These are phyloP conservation scores for Sistotremastrum suecicum DNA, from an alignment of 768 basidiomycete genomes.

Conservation along the genomic window DNA sequence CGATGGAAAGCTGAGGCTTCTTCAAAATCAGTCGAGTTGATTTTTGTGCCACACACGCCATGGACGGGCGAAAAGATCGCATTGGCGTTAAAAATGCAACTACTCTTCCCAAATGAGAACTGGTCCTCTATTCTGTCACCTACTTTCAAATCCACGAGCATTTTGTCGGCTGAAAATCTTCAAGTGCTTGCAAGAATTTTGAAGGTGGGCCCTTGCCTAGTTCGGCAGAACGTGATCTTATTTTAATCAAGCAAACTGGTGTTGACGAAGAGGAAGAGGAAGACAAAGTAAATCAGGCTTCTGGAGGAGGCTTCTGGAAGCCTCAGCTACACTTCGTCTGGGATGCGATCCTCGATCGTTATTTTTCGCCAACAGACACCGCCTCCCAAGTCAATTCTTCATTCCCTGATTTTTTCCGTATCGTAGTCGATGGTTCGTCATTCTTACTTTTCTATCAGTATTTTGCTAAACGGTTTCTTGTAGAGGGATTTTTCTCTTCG, in stretches of 20 bases:
- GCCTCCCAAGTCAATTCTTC: slow-evolving; percentile 32
- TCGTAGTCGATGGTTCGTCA: slow-evolving; percentile 76
- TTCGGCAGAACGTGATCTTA: no score
- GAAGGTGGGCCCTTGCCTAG: slow-evolving; percentile 39
- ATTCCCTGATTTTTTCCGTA: slow-evolving; percentile 83
- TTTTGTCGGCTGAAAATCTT: slow-evolving; percentile 67
- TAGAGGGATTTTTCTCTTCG: slow-evolving; percentile 78
- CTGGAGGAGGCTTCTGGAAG: slow-evolving; percentile 50
- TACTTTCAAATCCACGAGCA: slow-evolving; percentile 58
- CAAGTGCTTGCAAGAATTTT: slow-evolving; percentile 57
- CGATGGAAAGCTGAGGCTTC: slow-evolving; percentile 61
- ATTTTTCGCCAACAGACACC: slow-evolving; percentile 38
- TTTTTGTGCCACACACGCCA: slow-evolving; percentile 34
- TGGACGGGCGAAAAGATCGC: slow-evolving; percentile 92
- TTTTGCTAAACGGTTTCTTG: slow-evolving; percentile 3
- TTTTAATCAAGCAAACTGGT: slow-evolving; percentile 27
- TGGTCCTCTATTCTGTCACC: slow-evolving; percentile 58
- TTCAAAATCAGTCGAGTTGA: slow-evolving; percentile 28
- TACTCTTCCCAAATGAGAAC: slow-evolving; percentile 39
- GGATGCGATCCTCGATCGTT: slow-evolving; percentile 66
- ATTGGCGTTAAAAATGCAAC: slow-evolving; percentile 57
- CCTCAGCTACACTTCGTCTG: slow-evolving; percentile 88
- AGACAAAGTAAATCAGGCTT: slow-evolving; percentile 27
- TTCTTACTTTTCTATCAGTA: background rate
- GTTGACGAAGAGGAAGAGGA: slow-evolving; percentile 42